Evolutionary conservation across 1,284 basidiomycete genomes (phyloP).

Genomic region (Trametes sp.): DNA sequence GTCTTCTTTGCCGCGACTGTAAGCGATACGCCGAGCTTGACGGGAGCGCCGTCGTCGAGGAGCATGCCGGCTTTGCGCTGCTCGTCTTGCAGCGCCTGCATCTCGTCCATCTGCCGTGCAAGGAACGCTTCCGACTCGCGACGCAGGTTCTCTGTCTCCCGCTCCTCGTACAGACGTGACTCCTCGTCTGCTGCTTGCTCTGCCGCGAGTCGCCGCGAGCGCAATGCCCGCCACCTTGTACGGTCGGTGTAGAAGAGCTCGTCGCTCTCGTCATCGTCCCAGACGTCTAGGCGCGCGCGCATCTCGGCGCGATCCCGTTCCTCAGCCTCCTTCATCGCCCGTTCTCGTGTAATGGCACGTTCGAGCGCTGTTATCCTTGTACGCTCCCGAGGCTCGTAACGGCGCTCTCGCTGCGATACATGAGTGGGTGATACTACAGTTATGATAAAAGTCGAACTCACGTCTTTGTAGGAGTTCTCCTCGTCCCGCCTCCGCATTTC

Average conservation of each 20-base stretch:
- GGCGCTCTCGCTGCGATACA: slow-evolving; percentile 70
- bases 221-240: slow-evolving; percentile 78
- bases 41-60: slow-evolving; percentile 89
- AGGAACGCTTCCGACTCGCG: slow-evolving; percentile 89
- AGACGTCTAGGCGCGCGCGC: slow-evolving; percentile 75
- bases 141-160: slow-evolving; percentile 83
- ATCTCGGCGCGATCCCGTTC: slow-evolving; percentile 77
- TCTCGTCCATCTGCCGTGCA: slow-evolving; percentile 89
- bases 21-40: slow-evolving; percentile 81
- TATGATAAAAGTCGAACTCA: slow-evolving; percentile 50
- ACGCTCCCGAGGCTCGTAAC: slow-evolving; percentile 83
- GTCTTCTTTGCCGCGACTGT: slow-evolving; percentile 57
- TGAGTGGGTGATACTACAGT: slow-evolving; percentile 9
- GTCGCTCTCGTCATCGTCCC: slow-evolving; percentile 92
- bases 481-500: slow-evolving; percentile 78
- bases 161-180: slow-evolving; percentile 81
- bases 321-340: slow-evolving; percentile 76
- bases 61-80: slow-evolving; percentile 88
- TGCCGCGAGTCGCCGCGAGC: slow-evolving; percentile 68
- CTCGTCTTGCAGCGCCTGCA: slow-evolving; percentile 86
- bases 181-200: slow-evolving; percentile 87
- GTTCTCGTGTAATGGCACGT: slow-evolving; percentile 75
- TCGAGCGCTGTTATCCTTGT: slow-evolving; percentile 78
- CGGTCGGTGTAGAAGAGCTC: slow-evolving; percentile 88
- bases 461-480: slow-evolving; percentile 84